A percentile compares a stretch with the other conserved stretches of the same genome.
phyloP scores from a whole-genome alignment of 129 eudicot species.

The Flaveria sonorensis region DNA sequence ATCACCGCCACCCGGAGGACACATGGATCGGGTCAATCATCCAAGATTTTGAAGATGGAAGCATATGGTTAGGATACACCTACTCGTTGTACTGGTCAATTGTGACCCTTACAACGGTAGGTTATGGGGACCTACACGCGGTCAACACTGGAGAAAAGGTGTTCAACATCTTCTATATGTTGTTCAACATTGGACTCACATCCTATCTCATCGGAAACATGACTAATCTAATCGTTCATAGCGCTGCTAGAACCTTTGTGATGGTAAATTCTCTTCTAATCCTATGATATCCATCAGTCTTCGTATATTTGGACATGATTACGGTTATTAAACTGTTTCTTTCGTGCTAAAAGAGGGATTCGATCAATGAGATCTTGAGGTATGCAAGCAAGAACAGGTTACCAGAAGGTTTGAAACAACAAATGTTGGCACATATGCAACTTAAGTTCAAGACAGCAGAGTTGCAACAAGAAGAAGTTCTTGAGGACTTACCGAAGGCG shows the following conservation, averaged over 20 bases:
- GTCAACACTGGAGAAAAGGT: slow-evolving; percentile 67
- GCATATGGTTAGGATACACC: slow-evolving; percentile 68
- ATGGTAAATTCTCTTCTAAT: slow-evolving; percentile 41
- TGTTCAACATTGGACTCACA: slow-evolving; percentile 78
- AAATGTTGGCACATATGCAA: slow-evolving; percentile 75
- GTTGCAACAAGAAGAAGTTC: slow-evolving; percentile 74
- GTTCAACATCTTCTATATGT: slow-evolving; percentile 66
- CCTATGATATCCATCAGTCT: neutral
- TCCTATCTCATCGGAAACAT: slow-evolving; percentile 76
- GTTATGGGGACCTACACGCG: slow-evolving; percentile 73
- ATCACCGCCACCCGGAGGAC: slow-evolving; percentile 37
- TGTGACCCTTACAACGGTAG: slow-evolving; percentile 73
- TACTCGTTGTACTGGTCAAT: slow-evolving; percentile 74
- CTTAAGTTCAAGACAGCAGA: slow-evolving; percentile 85
- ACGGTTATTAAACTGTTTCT: neutral
- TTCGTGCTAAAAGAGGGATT: slow-evolving; percentile 55
- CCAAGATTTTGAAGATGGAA: slow-evolving; percentile 45
- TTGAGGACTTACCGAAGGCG: slow-evolving; percentile 68
- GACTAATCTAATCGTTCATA: slow-evolving; percentile 74
- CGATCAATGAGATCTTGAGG: slow-evolving; percentile 59
- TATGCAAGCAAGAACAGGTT: slow-evolving; percentile 70
- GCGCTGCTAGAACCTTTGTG: slow-evolving; percentile 56
- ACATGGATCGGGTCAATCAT: slow-evolving; percentile 64
- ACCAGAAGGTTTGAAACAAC: slow-evolving; percentile 72
- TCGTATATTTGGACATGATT: neutral